phyloP scores from a whole-genome alignment of 2,329 filamentous ascomycete genomes.

The Claviceps humidiphila region DNA sequence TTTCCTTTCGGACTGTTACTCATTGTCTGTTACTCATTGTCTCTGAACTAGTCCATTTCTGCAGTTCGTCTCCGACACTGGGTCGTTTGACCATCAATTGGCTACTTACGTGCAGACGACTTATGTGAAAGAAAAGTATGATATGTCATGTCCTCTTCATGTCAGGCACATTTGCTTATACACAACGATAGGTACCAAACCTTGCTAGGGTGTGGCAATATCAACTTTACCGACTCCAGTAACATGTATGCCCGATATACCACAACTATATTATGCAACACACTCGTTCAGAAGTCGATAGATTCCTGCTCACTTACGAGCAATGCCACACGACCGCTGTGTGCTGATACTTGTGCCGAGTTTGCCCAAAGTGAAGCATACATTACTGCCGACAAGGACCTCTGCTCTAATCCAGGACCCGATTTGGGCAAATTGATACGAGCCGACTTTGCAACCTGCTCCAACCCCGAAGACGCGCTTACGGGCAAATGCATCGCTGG shows the following conservation, averaged over 20 bases:
- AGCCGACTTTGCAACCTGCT: slow-evolving; percentile 84
- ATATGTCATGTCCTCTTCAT: neutral
- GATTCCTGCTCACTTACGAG: slow-evolving; percentile 50
- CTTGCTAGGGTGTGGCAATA: slow-evolving; percentile 64
- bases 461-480: slow-evolving; percentile 67
- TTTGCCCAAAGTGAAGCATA: slow-evolving; percentile 81
- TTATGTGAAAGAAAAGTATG: slow-evolving; percentile 68
- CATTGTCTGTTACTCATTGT: neutral
- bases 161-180: neutral
- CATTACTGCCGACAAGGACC: slow-evolving; percentile 57
- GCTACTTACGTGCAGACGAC: slow-evolving; percentile 56
- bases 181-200: slow-evolving; percentile 53
- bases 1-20: neutral
- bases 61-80: slow-evolving; percentile 59
- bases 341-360: slow-evolving; percentile 78
- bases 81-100: slow-evolving; percentile 67
- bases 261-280: slow-evolving; percentile 82
- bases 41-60: slow-evolving; percentile 60
- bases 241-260: slow-evolving; percentile 88
- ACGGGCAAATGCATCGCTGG: slow-evolving; percentile 64
- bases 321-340: slow-evolving; percentile 60
- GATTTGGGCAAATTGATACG: slow-evolving; percentile 67
- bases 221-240: slow-evolving; percentile 67
- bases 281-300: slow-evolving; percentile 82
- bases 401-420: slow-evolving; percentile 55